Base-by-base conservation (phyloP, 257 asterid genomes). In the Thymus quinquecostatus region DNA sequence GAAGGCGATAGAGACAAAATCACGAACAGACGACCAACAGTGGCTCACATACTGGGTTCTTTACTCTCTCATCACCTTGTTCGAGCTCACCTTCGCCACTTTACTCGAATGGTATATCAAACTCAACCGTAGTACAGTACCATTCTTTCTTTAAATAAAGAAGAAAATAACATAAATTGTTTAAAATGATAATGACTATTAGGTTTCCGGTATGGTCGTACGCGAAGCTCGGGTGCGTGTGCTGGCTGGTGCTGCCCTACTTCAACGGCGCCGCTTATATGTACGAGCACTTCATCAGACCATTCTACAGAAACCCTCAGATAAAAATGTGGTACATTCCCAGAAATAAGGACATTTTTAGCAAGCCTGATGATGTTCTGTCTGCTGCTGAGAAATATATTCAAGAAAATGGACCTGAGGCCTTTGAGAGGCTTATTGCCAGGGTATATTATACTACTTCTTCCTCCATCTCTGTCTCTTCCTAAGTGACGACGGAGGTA, bases 31-130 rank as follows among this genome's bases (percentile, higher is more conserved):
- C 34, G 98, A 90, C 77, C 86, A 87, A n/a, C 98, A 93, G 80
- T 93, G 98, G 98, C 84, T 93, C 11, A 93, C 97, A 29, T 93
- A 87, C 45, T 91, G 97, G 98, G 98, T 93, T 74, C 96, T 93
- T 53, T 89, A 91, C 80, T 91, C 98, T 49, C 77, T 93, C 70
- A 78, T 91, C 69, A 87, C 94, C 13, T 82, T 91, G 47, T 93
- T 93, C 68, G 98, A 93, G 78, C 96, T 92, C 73, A 92, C 95
- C 1, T 92, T 92, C 61, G 72, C 84, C 75, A 88, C 77, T 77
- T 62, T 81, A 70, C 91, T 92, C 54, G 92, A 92, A 68, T 92
- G 92, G 98, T 88, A 83, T 4, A 38, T 36, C 40, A 36, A 36
- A 36, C 21, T 21, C 21, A 21, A 21, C 21, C 21, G 21, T 21